phyloP scores from a whole-genome alignment of 176 grass and related monocot species.

The Lolium multiflorum region DNA sequence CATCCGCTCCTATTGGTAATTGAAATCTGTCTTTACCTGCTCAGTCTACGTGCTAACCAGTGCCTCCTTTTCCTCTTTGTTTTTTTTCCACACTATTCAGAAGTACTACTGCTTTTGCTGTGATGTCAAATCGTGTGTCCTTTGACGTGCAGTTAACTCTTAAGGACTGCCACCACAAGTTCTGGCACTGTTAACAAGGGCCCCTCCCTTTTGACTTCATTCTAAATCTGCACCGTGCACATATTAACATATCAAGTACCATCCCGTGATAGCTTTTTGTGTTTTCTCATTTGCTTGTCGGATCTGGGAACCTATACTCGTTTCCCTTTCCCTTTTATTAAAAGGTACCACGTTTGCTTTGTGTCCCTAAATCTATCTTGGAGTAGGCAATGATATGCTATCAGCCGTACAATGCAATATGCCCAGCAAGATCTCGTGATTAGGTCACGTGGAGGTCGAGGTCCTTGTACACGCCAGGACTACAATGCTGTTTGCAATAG shows the following conservation, averaged over 20 bases:
- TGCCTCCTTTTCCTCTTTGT: neutral
- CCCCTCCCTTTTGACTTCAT: slow-evolving; percentile 55
- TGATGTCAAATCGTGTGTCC: slow-evolving; percentile 52
- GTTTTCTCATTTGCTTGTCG: neutral
- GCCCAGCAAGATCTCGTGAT: slow-evolving; percentile 4
- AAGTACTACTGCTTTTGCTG: neutral
- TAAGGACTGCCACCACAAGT: slow-evolving; percentile 29
- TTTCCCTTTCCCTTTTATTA: neutral
- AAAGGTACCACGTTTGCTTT: slow-evolving; percentile 8
- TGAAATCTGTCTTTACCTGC: neutral
- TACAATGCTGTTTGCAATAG: neutral
- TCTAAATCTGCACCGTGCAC: slow-evolving; percentile 27
- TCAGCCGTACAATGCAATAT: slow-evolving; percentile 21
- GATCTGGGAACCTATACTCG: neutral
- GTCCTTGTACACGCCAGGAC: neutral
- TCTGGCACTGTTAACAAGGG: slow-evolving; percentile 40
- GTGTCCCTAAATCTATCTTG: neutral
- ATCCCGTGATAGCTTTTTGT: slow-evolving; percentile 38
- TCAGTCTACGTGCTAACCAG: neutral
- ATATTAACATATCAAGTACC: slow-evolving; percentile 34
- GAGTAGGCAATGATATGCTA: neutral
- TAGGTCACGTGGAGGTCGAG: neutral
- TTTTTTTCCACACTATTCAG: neutral
- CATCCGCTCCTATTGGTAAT: neutral
- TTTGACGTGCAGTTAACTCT: slow-evolving; percentile 47